Percentiles rank a stretch among this genome's conserved stretches.
phyloP scores from a whole-genome alignment of 2,329 filamentous ascomycete species.

The Ophiosphaerella herpotricha region DNA sequence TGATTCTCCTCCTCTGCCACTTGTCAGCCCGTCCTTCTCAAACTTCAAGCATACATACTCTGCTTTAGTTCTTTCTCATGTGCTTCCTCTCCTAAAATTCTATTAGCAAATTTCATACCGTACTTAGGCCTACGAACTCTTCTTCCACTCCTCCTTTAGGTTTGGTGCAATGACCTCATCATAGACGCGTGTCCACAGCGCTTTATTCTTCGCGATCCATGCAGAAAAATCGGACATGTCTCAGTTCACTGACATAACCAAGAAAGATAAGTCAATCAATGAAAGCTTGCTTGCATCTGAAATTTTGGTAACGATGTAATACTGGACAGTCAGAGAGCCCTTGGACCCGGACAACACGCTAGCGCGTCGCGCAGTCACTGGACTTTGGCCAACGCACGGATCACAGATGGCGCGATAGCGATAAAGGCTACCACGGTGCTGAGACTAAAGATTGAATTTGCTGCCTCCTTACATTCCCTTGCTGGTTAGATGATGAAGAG shows the following conservation, averaged over 20 bases:
- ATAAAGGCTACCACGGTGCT: slow-evolving; percentile 20
- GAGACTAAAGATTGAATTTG: slow-evolving; percentile 8
- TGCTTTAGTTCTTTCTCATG: slow-evolving; percentile 30
- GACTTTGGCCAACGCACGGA: slow-evolving; percentile 12
- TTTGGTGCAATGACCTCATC: slow-evolving; percentile 42
- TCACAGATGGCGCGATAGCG: slow-evolving; percentile 9
- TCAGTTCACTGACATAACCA: slow-evolving; percentile 2
- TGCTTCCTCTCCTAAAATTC: slow-evolving; percentile 27
- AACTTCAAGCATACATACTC: slow-evolving; percentile 20
- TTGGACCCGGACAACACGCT: slow-evolving; percentile 9
- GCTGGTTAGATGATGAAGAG: slow-evolving; percentile 43
- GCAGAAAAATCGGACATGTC: slow-evolving; percentile 32
- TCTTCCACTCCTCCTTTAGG: slow-evolving; percentile 40
- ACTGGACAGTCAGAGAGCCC: slow-evolving; percentile 9
- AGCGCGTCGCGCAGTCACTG: slow-evolving; percentile 29
- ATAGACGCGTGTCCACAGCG: slow-evolving; percentile 35
- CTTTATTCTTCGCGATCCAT: slow-evolving; percentile 38
- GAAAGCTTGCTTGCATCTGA: not conserved
- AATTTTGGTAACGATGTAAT: slow-evolving; percentile 10
- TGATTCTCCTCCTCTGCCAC: slow-evolving; percentile 35
- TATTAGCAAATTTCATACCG: slow-evolving; percentile 5
- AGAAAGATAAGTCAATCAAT: not conserved
- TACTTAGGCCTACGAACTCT: slow-evolving; percentile 24
- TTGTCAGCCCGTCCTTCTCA: slow-evolving; percentile 4
- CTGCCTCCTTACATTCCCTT: slow-evolving; percentile 9